phyloP scores from a whole-genome alignment of 768 basidiomycete species.

The Candolleomyces aberdarensis region DNA sequence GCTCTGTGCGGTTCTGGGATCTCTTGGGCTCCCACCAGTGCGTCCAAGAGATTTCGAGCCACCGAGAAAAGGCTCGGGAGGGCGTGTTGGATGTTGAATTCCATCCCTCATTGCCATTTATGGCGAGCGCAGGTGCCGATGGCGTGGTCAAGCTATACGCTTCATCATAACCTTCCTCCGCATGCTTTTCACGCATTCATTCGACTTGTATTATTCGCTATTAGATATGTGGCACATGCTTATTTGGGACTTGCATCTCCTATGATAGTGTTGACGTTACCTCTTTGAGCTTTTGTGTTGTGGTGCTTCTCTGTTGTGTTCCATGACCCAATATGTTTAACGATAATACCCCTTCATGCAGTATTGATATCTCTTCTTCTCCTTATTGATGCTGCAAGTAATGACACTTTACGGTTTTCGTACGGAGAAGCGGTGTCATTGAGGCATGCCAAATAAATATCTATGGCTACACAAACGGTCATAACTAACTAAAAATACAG shows the following conservation, averaged over 20 bases:
- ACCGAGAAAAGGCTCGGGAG: conserved; percentile 86
- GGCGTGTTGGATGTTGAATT: conserved; percentile 89
- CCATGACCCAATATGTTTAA: conserved; percentile 20
- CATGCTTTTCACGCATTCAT: conserved; percentile 1
- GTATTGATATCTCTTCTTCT: not conserved
- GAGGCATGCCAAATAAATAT: not conserved
- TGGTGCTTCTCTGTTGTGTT: conserved; percentile 23
- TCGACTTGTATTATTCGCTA: conserved; percentile 4
- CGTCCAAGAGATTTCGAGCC: conserved; percentile 85
- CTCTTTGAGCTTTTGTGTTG: conserved; percentile 24
- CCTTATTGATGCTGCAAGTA: not conserved
- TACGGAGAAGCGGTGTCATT: not conserved
- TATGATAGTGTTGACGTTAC: conserved; percentile 14
- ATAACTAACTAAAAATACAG: conserved; percentile 6
- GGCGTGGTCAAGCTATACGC: conserved; percentile 91
- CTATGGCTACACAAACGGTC: conserved; percentile 6
- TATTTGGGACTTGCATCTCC: conserved; percentile 25
- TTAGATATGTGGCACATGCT: conserved; percentile 32
- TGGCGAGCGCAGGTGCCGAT: conserved; percentile 95
- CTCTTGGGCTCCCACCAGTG: conserved; percentile 76
- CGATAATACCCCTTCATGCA: conserved; percentile 12
- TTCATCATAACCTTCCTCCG: conserved; percentile 55
- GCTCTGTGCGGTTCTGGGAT: conserved; percentile 95
- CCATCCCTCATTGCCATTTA: conserved; percentile 77
- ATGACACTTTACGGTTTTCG: conserved; percentile 1